Conservation (phyloP, 192 early-diverging fungal genomes). For the Linnemannia exigua region DNA sequence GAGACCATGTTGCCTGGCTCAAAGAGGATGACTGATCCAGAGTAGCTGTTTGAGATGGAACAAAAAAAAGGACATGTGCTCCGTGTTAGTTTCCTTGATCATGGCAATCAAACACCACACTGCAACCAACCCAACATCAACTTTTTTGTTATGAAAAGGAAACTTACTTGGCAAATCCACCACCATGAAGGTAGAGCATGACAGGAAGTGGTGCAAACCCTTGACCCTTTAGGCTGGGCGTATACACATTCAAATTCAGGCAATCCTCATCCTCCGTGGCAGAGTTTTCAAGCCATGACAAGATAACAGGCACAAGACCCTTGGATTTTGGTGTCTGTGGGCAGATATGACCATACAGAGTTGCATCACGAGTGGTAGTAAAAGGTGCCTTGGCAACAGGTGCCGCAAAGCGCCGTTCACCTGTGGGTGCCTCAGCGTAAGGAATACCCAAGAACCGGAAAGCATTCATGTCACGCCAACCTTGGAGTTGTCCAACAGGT, state of each 20-base stretch:
- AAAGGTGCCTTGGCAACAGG: conserved; percentile 44
- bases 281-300: conserved; percentile 29
- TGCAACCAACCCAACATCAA: too few species aligned
- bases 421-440: conserved; percentile 48
- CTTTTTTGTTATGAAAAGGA: neutral
- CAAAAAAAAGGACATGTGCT: neutral
- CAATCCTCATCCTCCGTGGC: conserved; percentile 47
- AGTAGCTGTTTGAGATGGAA: conserved; percentile 17
- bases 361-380: conserved; percentile 7
- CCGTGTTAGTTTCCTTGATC: neutral
- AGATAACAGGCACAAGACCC: conserved; percentile 6
- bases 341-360: conserved; percentile 23
- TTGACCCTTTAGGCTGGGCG: conserved; percentile 39
- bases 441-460: conserved; percentile 54
- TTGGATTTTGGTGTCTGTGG: conserved; percentile 26
- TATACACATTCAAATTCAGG: conserved; percentile 51
- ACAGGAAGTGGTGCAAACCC: conserved; percentile 16
- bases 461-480: conserved; percentile 49
- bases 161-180: conserved; percentile 39
- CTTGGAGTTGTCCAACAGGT: conserved; percentile 31
- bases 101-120: neutral
- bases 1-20: conserved; percentile 50
- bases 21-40: conserved; percentile 41
- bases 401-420: conserved; percentile 34
- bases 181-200: conserved; percentile 50